These are phyloP conservation scores for Schizothecium vesticola DNA, from an alignment of 495 filamentous ascomycete species.

Conservation along the genomic window DNA sequence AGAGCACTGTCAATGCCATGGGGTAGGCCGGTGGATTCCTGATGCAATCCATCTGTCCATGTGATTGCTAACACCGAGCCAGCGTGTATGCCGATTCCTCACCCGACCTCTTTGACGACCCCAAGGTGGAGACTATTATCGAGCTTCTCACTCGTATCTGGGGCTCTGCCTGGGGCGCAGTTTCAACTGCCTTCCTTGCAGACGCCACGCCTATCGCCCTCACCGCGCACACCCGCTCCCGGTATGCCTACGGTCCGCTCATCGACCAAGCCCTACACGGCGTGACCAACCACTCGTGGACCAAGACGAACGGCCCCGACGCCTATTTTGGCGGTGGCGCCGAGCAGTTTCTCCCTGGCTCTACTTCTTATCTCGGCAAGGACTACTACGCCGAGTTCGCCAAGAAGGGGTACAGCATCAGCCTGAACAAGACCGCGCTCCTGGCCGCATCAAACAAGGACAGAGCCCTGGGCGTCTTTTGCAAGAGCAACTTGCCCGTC, in stretches of 20 bases:
- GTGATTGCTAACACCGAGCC: neutral
- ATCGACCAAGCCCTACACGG: constrained; percentile 57
- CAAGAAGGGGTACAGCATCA: constrained; percentile 59
- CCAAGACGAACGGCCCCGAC: constrained; percentile 59
- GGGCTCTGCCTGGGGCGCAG: constrained; percentile 46
- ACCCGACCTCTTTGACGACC: constrained; percentile 60
- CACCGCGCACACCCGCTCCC: constrained; percentile 58
- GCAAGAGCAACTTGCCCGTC: constrained; percentile 57
- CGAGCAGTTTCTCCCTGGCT: constrained; percentile 60
- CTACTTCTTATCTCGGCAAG: constrained; percentile 48
- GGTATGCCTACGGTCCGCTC: constrained; percentile 57
- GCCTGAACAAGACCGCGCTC: constrained; percentile 61
- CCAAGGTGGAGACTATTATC: constrained; percentile 71
- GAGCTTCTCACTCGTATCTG: constrained; percentile 62
- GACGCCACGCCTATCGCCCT: constrained; percentile 69
- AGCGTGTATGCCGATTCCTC: constrained; percentile 66
- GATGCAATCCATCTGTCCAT: neutral
- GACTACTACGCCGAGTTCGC: constrained; percentile 65
- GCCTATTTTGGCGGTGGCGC: constrained; percentile 70
- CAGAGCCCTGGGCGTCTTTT: constrained; percentile 65
- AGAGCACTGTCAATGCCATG: constrained; percentile 67
- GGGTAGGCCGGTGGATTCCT: constrained; percentile 30
- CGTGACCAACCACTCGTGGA: constrained; percentile 62
- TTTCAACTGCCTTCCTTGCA: constrained; percentile 63
- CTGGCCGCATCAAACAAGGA: constrained; percentile 42